Base-by-base conservation (phyloP, 805 yeast genomes). In the Zygotorulaspora sp. region DNA sequence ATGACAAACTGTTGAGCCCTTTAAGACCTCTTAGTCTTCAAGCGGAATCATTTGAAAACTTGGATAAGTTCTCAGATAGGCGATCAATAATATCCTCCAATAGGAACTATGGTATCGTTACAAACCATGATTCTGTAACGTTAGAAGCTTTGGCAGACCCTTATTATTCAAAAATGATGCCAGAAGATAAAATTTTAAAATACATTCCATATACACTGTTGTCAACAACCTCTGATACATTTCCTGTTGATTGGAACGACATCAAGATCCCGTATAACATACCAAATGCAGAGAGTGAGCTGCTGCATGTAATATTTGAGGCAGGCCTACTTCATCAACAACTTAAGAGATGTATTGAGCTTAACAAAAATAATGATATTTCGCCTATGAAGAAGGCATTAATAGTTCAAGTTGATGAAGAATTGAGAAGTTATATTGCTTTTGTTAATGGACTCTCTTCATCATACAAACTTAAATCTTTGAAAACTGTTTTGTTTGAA, bases 381-480 rank as follows among this genome's bases (percentile, higher is more conserved):
- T 73, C 82, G 3, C 80, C 83, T 6, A 68, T 82, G 11, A 75
- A 75, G 43, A 77, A 76, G 25, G 83, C 95, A 1, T 74, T 81
- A 30, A 43, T 72, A 5, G 66, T 80, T 12, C 69, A 70, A 18
- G 56, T 80, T 3, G 63, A 63, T 3, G 54, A 59, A 11, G 65
- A 68, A 38, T 53, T 77, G 12, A 65, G 68, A 22, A 48, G 56
- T 11, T 78, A 76, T 43, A 60, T 69, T 26, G 57, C 57, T 3
- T 53, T 66, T 6, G 62, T 77, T 5, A 72, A 77, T 26, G 64
- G 51, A 3, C 43, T 77, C 6, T 70, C 71, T 12, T 71, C 71
- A 16, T 59, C 63, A 4, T 60, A 65, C 30, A 35, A 48, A 49
- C 38, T 47, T 21, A 42, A 50, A 20, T 44, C 68, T 3, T 36